Percentiles rank a stretch among this genome's conserved stretches.
phyloP scores from a whole-genome alignment of 1,139 yeast species.

The Kodamaea anthophila region DNA sequence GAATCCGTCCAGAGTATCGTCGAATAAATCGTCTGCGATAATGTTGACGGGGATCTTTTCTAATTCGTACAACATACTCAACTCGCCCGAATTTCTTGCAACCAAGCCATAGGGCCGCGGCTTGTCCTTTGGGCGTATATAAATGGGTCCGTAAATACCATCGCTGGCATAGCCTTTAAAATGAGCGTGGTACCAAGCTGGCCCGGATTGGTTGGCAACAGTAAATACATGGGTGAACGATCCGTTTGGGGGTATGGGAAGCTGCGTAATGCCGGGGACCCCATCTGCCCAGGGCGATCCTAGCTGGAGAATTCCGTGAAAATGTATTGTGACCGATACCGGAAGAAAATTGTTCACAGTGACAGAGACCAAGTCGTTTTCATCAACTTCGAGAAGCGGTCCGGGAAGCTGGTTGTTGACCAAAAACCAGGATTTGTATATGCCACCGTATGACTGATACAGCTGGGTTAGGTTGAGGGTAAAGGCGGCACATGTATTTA shows the following conservation, averaged over 20 bases:
- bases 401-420: slow-evolving; percentile 34
- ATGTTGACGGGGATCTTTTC: slow-evolving; percentile 20
- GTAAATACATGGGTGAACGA: slow-evolving; percentile 32
- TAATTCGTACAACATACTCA: slow-evolving; percentile 11
- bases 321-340: slow-evolving; percentile 36
- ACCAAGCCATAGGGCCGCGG: slow-evolving; percentile 21
- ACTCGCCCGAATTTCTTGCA: slow-evolving; percentile 11
- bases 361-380: slow-evolving; percentile 29
- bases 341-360: slow-evolving; percentile 23
- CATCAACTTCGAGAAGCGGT: slow-evolving; percentile 28
- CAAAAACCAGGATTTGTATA: slow-evolving; percentile 15
- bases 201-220: slow-evolving; percentile 38
- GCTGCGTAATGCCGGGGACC: slow-evolving; percentile 38
- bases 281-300: slow-evolving; percentile 39
- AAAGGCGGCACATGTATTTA: background rate
- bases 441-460: slow-evolving; percentile 16
- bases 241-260: slow-evolving; percentile 31
- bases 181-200: slow-evolving; percentile 50
- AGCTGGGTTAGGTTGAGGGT: slow-evolving; percentile 12
- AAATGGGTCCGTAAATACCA: slow-evolving; percentile 39
- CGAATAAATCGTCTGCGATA: slow-evolving; percentile 24
- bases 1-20: slow-evolving; percentile 20
- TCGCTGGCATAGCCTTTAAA: slow-evolving; percentile 43
- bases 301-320: slow-evolving; percentile 41
- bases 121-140: slow-evolving; percentile 20